Conservation (phyloP, 768 basidiomycete species). For the Russula olivacea region DNA sequence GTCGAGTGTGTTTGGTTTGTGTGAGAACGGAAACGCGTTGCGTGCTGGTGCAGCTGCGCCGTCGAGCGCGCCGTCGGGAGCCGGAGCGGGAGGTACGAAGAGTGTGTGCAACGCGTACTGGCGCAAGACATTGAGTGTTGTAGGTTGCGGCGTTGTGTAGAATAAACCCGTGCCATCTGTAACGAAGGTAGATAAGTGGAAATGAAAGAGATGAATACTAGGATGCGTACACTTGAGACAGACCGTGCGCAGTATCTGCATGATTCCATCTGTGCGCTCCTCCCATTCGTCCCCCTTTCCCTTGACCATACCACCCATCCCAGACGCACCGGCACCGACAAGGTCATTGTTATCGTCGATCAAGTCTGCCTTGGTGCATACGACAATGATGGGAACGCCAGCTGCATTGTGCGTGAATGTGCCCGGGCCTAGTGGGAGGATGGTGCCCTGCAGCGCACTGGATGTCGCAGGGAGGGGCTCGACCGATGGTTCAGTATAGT, state of each 20-base stretch:
- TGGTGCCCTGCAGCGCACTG: slow-evolving; percentile 52
- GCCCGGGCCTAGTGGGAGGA: slow-evolving; percentile 80
- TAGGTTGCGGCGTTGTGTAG: slow-evolving; percentile 80
- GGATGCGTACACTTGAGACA: slow-evolving; percentile 78
- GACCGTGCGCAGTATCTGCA: slow-evolving; percentile 91
- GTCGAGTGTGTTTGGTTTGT: slow-evolving; percentile 88
- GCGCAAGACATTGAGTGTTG: slow-evolving; percentile 67
- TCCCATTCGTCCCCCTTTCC: slow-evolving; percentile 93
- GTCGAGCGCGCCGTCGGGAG: slow-evolving; percentile 33
- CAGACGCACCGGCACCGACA: slow-evolving; percentile 62
- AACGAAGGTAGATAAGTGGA: background rate
- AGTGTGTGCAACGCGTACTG: slow-evolving; percentile 80
- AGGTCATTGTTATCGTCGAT: slow-evolving; percentile 80
- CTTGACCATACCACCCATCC: slow-evolving; percentile 88
- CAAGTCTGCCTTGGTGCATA: slow-evolving; percentile 88
- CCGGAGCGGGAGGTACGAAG: slow-evolving; percentile 66
- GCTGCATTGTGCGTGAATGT: slow-evolving; percentile 81
- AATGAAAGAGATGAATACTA: background rate
- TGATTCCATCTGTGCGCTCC: slow-evolving; percentile 89
- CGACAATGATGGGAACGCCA: slow-evolving; percentile 83
- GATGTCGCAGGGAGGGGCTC: slow-evolving; percentile 60
- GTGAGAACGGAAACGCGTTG: slow-evolving; percentile 80
- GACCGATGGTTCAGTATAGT: slow-evolving; percentile 76
- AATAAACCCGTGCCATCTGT: slow-evolving; percentile 89
- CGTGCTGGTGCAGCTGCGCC: slow-evolving; percentile 46